phyloP scores from a whole-genome alignment of 306 rosid genomes.

The Potentilla sterilis region DNA sequence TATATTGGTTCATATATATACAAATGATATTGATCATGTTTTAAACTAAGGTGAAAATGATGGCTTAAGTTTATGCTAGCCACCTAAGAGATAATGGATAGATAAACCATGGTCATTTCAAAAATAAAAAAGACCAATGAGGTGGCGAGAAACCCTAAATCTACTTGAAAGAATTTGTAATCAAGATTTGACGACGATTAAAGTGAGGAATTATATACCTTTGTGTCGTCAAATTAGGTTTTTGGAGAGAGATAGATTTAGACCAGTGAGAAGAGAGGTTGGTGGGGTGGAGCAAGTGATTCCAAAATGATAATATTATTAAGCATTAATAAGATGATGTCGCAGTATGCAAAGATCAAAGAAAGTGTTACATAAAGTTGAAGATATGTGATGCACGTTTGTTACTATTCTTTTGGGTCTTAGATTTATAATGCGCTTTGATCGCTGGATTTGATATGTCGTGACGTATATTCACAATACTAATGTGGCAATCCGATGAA shows the following conservation, averaged over 20 bases:
- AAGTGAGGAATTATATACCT: constrained; percentile 23
- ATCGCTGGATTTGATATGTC: constrained; percentile 22
- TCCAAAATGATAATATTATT: constrained; percentile 26
- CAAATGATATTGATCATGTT: background rate
- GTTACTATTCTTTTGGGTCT: constrained; percentile 1
- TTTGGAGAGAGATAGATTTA: constrained; percentile 19
- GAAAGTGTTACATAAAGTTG: constrained; percentile 13
- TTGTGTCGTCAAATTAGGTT: constrained; percentile 27
- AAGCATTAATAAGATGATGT: background rate
- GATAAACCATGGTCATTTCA: background rate
- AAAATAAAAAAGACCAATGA: background rate
- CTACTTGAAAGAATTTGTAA: constrained; percentile 10
- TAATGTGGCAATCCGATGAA: background rate
- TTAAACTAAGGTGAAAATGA: constrained; percentile 11
- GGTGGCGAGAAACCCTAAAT: background rate
- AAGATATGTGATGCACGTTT: constrained; percentile 23
- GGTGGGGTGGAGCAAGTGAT: constrained; percentile 25
- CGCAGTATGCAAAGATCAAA: background rate
- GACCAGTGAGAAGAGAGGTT: constrained; percentile 17
- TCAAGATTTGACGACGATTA: constrained; percentile 44
- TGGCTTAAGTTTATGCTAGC: background rate
- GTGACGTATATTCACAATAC: constrained; percentile 29
- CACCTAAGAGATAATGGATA: background rate
- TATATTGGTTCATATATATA: constrained; percentile 7
- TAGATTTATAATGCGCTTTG: background rate